A percentile compares a stretch with the other conserved stretches of the same genome.
Evolutionary conservation across 2,329 filamentous ascomycete species (phyloP).

Genomic region (Paracoccidioides lutzii): DNA sequence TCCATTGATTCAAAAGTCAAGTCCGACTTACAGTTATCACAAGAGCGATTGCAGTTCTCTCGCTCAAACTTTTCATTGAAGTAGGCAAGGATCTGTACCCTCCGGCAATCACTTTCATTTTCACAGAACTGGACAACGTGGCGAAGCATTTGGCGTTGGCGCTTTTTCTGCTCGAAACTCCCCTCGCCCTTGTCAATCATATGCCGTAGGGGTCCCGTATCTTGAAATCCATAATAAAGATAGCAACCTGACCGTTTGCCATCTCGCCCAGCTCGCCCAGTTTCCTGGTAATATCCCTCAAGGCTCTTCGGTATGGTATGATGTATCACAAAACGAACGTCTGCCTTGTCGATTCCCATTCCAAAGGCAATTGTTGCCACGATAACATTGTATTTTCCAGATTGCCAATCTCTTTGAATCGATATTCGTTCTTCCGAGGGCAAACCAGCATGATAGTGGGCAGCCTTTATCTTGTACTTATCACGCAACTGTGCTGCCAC

Average conservation of each 20-base stretch:
- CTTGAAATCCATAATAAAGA: conserved; percentile 72
- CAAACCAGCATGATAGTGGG: conserved; percentile 79
- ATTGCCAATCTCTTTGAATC: conserved; percentile 74
- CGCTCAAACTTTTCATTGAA: conserved; percentile 75
- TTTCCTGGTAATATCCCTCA: conserved; percentile 98
- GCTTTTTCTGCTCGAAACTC: conserved; percentile 63
- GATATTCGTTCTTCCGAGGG: conserved; percentile 51
- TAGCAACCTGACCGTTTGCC: conserved; percentile 79
- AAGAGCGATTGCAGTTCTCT: conserved; percentile 58
- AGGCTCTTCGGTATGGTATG: conserved; percentile 85
- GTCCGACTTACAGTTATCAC: conserved; percentile 78
- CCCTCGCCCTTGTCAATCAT: conserved; percentile 79
- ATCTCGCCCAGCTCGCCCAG: conserved; percentile 84
- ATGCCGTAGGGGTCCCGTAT: conserved; percentile 58
- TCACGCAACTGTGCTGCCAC: conserved; percentile 56
- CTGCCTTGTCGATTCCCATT: conserved; percentile 98
- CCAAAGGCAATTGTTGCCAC: conserved; percentile 98
- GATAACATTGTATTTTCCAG: conserved; percentile 67
- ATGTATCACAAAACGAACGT: conserved; percentile 94
- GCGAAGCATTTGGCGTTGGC: conserved; percentile 73
- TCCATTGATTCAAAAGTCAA: conserved; percentile 60
- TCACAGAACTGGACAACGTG: conserved; percentile 80
- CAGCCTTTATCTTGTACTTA: conserved; percentile 53
- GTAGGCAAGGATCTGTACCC: conserved; percentile 80
- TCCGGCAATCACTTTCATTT: conserved; percentile 73